Evolutionary conservation across 106 monocot genomes (phyloP), one percentile per base, ranked within the genome.

Genomic region (Dendrobium officinale): DNA sequence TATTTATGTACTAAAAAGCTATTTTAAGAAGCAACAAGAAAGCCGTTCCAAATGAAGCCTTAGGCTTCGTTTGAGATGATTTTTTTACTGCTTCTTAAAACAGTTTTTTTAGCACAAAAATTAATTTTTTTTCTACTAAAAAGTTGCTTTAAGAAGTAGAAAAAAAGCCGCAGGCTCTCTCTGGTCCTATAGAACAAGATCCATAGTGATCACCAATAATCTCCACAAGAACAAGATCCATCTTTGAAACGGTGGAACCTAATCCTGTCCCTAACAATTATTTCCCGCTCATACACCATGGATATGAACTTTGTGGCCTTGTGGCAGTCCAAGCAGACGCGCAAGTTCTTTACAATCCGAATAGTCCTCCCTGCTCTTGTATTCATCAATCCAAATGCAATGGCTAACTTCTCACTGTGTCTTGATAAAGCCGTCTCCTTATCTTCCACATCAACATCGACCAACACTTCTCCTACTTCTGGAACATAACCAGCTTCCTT

Each of bases 391-490:
- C 81, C 81, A 75, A 85, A 85, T 66, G 85, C 85, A 42, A 85
- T 76, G 41, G 85, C 85, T 47, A 85, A 59, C 73, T 85, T 85
- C 74, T 86, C 82, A 67, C 82, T 86, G 79, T 82, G 82, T 33
- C 74, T 79, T 37, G 73, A 79, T 67, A 86, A 59, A 56, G 81
- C 85, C 44, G 86, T 82, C 55, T 86, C 86, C 67, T 67, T 82
- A 26, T 86, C 86, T 66, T 86, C 86, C 5, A 64, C 86, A 82
- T 82, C 86, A 31, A 82, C 68, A 77, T 86, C 86, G 26, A 86
- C 67, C 79, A 86, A 76, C 27, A 77, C 56, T 51, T 86, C 78
- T 67, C 79, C 81, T 54, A 82, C 41, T 68, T 79, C 75, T 66
- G 86, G 86, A 20, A 67, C 37, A 77, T 82, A 82, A 33, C 82